phyloP scores from a whole-genome alignment of 257 asterid genomes.

The Jasminum sambac region DNA sequence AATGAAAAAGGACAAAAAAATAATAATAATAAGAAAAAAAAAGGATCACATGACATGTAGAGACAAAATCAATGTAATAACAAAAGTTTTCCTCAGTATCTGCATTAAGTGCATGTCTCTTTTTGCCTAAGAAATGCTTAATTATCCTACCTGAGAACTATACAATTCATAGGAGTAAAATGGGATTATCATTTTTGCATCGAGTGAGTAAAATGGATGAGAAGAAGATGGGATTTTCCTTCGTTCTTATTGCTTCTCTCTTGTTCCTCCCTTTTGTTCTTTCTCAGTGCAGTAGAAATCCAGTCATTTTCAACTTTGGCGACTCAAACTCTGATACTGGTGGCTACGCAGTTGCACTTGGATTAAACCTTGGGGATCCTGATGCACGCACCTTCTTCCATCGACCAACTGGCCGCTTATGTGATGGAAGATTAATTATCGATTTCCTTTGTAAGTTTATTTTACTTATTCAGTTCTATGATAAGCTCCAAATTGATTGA shows the following conservation, averaged over 20 bases:
- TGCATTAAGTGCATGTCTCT: background rate
- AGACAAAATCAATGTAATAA: background rate
- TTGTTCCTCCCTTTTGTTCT: conserved; percentile 22
- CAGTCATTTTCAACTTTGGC: conserved; percentile 50
- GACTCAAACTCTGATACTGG: conserved; percentile 61
- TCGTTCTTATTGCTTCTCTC: conserved; percentile 2
- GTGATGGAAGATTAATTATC: conserved; percentile 46
- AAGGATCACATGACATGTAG: background rate
- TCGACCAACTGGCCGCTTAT: conserved; percentile 37
- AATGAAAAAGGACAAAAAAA: background rate
- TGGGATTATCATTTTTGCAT: conserved; percentile 3
- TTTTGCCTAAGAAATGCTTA: background rate
- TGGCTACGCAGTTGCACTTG: conserved; percentile 37
- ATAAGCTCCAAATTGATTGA: background rate
- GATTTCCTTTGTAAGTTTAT: conserved; percentile 47
- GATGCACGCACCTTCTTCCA: conserved; percentile 39
- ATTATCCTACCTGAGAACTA: background rate
- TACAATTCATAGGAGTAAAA: background rate
- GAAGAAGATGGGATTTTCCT: background rate
- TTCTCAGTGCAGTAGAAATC: conserved; percentile 32
- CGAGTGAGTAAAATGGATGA: background rate
- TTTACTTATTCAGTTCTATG: background rate
- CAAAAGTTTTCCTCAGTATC: background rate
- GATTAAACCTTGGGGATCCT: conserved; percentile 38
- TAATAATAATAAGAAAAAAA: too few species aligned